Evolutionary conservation across 2,329 filamentous ascomycete genomes (phyloP).

Genomic region (Penicillium oxalicum): DNA sequence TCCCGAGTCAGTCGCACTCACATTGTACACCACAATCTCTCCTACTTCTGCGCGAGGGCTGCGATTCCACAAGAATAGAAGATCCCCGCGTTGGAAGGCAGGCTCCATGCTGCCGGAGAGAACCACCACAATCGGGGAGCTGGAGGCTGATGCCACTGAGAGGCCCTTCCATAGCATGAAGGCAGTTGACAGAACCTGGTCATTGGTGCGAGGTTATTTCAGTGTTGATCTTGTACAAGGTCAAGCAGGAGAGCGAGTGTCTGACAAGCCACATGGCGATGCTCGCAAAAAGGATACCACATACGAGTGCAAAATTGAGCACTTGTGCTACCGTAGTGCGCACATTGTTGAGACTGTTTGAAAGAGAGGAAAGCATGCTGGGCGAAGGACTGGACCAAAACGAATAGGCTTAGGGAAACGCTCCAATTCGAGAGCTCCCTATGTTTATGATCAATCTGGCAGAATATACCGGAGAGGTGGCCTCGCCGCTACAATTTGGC

Average conservation of each 20-base stretch:
- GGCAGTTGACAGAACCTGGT: conserved; percentile 65
- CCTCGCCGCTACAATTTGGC: conserved; percentile 5
- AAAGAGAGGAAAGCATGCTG: conserved; percentile 62
- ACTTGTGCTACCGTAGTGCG: conserved; percentile 75
- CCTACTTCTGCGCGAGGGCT: conserved; percentile 59
- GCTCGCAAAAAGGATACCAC: not conserved
- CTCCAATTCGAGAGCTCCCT: not conserved
- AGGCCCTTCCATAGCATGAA: conserved; percentile 97
- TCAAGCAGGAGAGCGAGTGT: not conserved
- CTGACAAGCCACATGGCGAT: too few relatives aligned
- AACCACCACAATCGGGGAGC: conserved; percentile 62
- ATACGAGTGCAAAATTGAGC: conserved; percentile 73
- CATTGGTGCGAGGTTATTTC: not conserved
- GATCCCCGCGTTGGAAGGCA: conserved; percentile 59
- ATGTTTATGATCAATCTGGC: conserved; percentile 10
- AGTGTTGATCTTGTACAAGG: not conserved
- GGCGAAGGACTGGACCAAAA: conserved; percentile 6
- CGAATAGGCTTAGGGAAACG: not conserved
- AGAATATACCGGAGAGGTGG: conserved; percentile 20
- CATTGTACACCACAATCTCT: conserved; percentile 75
- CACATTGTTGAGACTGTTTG: conserved; percentile 56
- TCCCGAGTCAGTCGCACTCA: not conserved
- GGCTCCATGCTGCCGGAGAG: conserved; percentile 64
- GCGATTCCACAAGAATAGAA: conserved; percentile 60
- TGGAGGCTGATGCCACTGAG: conserved; percentile 68